Conservation (phyloP, 2,329 filamentous ascomycete genomes). For the Diatrype stigma region DNA sequence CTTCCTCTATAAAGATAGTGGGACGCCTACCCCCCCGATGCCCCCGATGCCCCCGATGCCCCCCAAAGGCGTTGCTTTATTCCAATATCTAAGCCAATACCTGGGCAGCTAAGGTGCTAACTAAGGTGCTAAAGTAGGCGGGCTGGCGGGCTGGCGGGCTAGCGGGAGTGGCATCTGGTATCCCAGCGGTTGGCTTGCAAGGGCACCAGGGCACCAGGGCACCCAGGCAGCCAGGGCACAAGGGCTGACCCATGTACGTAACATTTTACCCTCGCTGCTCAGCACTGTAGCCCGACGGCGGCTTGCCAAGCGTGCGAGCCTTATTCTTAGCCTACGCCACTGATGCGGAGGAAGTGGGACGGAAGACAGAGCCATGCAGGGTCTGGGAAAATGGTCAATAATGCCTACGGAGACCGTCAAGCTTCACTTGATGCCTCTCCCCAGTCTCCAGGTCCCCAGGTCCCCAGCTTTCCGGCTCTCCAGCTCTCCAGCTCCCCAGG, state of each 20-base stretch:
- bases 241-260: background rate
- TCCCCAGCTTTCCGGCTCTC: too few species aligned
- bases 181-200: background rate
- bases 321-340: conserved; percentile 28
- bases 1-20: background rate
- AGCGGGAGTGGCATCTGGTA: too few species aligned
- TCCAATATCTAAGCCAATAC: background rate
- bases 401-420: background rate
- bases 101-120: too few species aligned
- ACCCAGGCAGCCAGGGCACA: background rate
- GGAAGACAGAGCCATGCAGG: conserved; percentile 28
- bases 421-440: too few species aligned
- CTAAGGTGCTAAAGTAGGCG: too few species aligned
- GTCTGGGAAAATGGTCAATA: conserved; percentile 14
- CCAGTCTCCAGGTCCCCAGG: too few species aligned
- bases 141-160: too few species aligned
- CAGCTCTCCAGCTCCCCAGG: too few species aligned
- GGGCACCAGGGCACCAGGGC: too few species aligned
- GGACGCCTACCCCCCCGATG: background rate
- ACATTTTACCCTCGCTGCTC: background rate
- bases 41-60: too few species aligned
- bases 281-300: background rate
- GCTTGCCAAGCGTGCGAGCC: conserved; percentile 6
- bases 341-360: conserved; percentile 29
- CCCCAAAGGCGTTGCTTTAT: background rate